Conservation (phyloP, 768 basidiomycete genomes). For the Exidia glandulosa region DNA sequence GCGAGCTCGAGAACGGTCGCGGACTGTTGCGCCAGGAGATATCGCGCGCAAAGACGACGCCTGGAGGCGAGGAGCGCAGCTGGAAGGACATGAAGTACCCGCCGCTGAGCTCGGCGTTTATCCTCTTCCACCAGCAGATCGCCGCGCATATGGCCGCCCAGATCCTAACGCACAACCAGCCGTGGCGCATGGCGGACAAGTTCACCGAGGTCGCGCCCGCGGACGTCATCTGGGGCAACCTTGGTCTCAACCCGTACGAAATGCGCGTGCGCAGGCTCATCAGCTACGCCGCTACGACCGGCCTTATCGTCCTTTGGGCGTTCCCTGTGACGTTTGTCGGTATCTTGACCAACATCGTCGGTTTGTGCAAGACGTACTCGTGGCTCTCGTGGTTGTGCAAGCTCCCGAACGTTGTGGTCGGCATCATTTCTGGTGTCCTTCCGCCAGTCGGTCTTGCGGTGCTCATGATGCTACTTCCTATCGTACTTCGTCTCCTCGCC, state of each 20-base stretch:
- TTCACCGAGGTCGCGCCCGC: constrained; percentile 76
- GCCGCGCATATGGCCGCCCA: constrained; percentile 83
- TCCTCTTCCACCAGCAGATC: constrained; percentile 87
- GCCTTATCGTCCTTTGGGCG: constrained; percentile 78
- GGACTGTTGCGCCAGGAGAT: constrained; percentile 11
- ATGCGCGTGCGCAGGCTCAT: constrained; percentile 51
- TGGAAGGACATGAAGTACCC: constrained; percentile 34
- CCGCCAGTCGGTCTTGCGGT: constrained; percentile 82
- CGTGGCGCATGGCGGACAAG: constrained; percentile 67
- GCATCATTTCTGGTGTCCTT: constrained; percentile 81
- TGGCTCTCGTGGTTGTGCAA: constrained; percentile 84
- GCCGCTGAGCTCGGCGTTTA: constrained; percentile 62
- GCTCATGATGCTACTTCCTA: constrained; percentile 78
- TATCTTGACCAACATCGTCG: constrained; percentile 67
- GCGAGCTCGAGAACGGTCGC: constrained; percentile 41
- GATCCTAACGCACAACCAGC: constrained; percentile 64
- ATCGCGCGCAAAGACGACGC: constrained; percentile 21
- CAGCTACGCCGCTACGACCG: constrained; percentile 67
- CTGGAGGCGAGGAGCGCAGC: constrained; percentile 15
- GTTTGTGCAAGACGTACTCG: constrained; percentile 46
- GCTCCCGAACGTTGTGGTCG: constrained; percentile 52
- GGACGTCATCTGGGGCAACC: constrained; percentile 88
- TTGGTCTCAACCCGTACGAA: constrained; percentile 85
- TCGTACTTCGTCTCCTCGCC: constrained; percentile 69
- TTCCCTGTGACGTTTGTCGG: constrained; percentile 54